phyloP scores from a whole-genome alignment of 345 rosid species.

The Citrus glauca region DNA sequence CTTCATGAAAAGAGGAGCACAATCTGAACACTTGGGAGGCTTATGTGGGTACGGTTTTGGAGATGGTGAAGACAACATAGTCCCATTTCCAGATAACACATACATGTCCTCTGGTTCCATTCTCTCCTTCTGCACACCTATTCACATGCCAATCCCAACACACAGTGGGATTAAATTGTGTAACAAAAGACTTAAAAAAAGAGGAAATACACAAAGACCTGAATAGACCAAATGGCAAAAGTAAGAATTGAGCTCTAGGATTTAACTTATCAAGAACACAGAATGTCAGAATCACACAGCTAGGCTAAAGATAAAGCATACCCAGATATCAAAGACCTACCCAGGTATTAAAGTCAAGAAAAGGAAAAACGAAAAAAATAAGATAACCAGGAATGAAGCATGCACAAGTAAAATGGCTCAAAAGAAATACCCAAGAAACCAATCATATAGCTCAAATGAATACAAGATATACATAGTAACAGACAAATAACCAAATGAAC shows the following conservation, averaged over 20 bases:
- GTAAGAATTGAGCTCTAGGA: not conserved
- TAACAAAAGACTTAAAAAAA: not conserved
- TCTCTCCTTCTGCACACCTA: slow-evolving; percentile 99
- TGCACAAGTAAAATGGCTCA: not conserved
- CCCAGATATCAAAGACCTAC: not conserved
- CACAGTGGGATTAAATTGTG: not conserved
- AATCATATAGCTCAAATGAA: not conserved
- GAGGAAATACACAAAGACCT: not conserved
- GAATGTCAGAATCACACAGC: not conserved
- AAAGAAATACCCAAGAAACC: not conserved
- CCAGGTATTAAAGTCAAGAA: not conserved
- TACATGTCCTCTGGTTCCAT: slow-evolving; percentile 94
- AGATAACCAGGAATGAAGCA: not conserved
- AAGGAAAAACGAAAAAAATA: not conserved
- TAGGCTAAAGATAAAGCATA: not conserved
- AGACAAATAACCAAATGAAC: not conserved
- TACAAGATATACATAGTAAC: not conserved
- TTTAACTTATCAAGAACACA: not conserved
- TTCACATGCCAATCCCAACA: slow-evolving; percentile 12
- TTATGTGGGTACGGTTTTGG: slow-evolving; percentile 85
- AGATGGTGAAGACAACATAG: slow-evolving; percentile 59
- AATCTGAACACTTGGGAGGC: slow-evolving; percentile 86
- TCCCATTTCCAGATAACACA: slow-evolving; percentile 67
- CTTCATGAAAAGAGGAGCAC: slow-evolving; percentile 90
- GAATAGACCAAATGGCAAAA: not conserved